These are phyloP conservation scores for Lathyrus aphaca DNA, from an alignment of 306 rosid species.

Conservation along the genomic window DNA sequence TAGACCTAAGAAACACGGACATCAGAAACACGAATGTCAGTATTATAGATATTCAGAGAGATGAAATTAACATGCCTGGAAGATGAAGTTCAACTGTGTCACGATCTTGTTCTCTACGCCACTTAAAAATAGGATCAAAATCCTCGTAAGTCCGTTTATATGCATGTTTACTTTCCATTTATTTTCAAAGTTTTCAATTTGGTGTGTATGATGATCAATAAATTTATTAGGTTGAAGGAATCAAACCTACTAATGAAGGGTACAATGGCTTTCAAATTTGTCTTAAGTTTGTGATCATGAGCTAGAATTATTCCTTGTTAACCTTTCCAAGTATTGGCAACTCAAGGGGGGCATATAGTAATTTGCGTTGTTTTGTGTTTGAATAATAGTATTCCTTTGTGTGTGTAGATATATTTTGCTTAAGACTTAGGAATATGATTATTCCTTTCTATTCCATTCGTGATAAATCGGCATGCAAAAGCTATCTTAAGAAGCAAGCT, in stretches of 20 bases:
- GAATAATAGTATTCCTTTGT: constrained; percentile 24
- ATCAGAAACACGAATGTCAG: no score
- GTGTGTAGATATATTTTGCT: not conserved
- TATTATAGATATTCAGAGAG: not conserved
- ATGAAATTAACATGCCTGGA: constrained; percentile 42
- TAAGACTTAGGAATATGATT: constrained; percentile 24
- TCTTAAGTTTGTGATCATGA: constrained; percentile 29
- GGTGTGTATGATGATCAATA: not conserved
- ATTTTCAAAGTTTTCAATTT: not conserved
- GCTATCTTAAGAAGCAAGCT: constrained; percentile 30
- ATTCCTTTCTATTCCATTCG: constrained; percentile 41
- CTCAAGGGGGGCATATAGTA: constrained; percentile 1
- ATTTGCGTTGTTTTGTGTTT: not conserved
- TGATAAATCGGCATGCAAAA: constrained; percentile 30
- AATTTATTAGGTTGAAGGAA: constrained; percentile 16
- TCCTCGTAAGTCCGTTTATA: constrained; percentile 43
- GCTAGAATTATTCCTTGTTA: constrained; percentile 45
- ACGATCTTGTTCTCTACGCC: constrained; percentile 44
- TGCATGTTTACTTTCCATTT: constrained; percentile 45
- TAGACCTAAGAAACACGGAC: no score
- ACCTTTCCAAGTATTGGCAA: constrained; percentile 34
- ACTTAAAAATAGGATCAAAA: constrained; percentile 46
- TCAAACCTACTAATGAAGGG: not conserved
- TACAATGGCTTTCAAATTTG: constrained; percentile 27
- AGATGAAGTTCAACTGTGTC: constrained; percentile 51